Percentiles rank a stretch among this genome's conserved stretches.
phyloP scores from a whole-genome alignment of 371 early-diverging fungal species.

The Blyttiomyces sp. region DNA sequence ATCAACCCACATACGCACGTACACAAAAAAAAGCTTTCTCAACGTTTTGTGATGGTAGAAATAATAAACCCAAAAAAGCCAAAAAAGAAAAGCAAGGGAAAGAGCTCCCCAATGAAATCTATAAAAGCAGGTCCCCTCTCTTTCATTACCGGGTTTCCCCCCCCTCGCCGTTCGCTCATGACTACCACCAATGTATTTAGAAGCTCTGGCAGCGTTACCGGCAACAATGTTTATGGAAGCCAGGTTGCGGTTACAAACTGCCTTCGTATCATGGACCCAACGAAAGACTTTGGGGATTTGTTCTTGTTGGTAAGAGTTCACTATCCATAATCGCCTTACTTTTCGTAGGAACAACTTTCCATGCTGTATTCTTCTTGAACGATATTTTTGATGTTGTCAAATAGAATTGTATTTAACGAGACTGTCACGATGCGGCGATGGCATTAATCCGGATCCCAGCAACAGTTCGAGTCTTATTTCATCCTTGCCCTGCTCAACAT shows the following conservation, averaged over 20 bases:
- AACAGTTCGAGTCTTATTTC: not conserved
- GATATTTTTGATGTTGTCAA: conserved; percentile 7
- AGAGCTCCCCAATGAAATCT: too few species aligned
- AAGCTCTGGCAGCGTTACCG: too few species aligned
- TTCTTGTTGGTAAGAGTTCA: conserved; percentile 1
- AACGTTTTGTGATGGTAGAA: too few species aligned
- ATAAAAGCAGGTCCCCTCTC: too few species aligned
- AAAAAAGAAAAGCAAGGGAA: too few species aligned
- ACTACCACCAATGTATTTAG: too few species aligned
- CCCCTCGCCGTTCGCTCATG: too few species aligned
- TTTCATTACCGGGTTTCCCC: too few species aligned
- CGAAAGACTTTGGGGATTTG: conserved; percentile 10
- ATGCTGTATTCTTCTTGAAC: not conserved
- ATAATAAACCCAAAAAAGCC: too few species aligned
- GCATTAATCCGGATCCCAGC: not conserved
- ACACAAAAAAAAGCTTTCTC: too few species aligned
- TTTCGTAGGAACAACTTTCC: not conserved
- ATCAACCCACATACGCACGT: too few species aligned
- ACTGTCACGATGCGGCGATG: not conserved
- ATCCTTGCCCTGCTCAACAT: not conserved
- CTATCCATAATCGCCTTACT: not conserved
- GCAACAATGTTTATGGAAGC: too few species aligned
- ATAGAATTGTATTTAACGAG: conserved; percentile 5
- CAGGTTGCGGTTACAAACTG: conserved; percentile 18
- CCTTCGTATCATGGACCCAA: not conserved